A percentile compares a stretch with the other conserved stretches of the same genome.
Evolutionary conservation across 106 monocot species (phyloP).

Genomic region (Iris macrosiphon): DNA sequence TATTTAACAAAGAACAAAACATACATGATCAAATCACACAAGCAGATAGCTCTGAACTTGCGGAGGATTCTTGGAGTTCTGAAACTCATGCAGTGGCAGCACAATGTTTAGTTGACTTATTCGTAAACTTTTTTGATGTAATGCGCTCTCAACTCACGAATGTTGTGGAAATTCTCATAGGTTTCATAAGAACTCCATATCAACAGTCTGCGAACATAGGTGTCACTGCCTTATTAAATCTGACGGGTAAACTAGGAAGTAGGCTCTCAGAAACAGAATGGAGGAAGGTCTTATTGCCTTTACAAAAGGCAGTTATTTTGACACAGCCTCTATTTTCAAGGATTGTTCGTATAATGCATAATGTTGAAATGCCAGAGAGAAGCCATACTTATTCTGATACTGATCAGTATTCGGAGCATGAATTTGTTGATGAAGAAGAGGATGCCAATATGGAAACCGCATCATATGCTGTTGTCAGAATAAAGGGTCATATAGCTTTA

Average conservation of each 20-base stretch:
- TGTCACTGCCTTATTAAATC: constrained; percentile 38
- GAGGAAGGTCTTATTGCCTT: constrained; percentile 45
- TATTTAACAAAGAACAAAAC: constrained; percentile 39
- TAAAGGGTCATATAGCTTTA: constrained; percentile 81
- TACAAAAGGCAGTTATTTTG: constrained; percentile 39
- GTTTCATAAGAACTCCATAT: constrained; percentile 63
- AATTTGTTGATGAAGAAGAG: constrained; percentile 51
- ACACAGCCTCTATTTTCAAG: constrained; percentile 44
- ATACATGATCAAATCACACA: constrained; percentile 20
- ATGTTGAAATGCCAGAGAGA: constrained; percentile 65
- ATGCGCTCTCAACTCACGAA: constrained; percentile 40
- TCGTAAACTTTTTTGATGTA: constrained; percentile 55
- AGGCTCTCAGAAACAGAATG: constrained; percentile 66
- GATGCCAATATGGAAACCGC: constrained; percentile 82
- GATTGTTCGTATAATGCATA: constrained; percentile 43
- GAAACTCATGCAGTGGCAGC: constrained; percentile 52
- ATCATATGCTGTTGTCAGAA: constrained; percentile 64
- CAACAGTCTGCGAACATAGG: constrained; percentile 58
- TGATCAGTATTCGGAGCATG: constrained; percentile 75
- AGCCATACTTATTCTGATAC: constrained; percentile 45
- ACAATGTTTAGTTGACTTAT: constrained; percentile 67
- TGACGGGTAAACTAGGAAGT: constrained; percentile 39
- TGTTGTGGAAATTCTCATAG: constrained; percentile 44
- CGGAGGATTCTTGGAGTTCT: constrained; percentile 40
- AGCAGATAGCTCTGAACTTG: constrained; percentile 18